Percentiles rank a stretch among this genome's conserved stretches.
These are phyloP conservation scores for Xylariomycetidae sp. DNA, from an alignment of 2,329 filamentous ascomycete species.

Conservation along the genomic window DNA sequence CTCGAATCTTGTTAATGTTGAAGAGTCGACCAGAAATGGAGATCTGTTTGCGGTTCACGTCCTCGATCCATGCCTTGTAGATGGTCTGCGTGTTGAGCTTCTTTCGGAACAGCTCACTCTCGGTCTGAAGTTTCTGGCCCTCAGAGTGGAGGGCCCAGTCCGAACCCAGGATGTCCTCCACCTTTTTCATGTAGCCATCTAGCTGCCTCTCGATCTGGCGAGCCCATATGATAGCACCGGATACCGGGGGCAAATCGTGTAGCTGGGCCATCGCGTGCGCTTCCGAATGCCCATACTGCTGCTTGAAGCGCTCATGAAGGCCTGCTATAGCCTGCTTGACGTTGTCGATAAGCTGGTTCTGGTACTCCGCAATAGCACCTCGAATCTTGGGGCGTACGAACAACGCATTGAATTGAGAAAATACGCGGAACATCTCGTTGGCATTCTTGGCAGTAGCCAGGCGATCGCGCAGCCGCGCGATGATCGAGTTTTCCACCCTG, in stretches of 20 bases:
- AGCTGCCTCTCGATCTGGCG: constrained; percentile 95
- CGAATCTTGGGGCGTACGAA: constrained; percentile 99
- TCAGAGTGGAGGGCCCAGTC: constrained; percentile 95
- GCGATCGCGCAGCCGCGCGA: constrained; percentile 85
- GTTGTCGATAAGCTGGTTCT: constrained; percentile 95
- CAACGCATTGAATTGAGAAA: constrained; percentile 98
- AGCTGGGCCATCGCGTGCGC: constrained; percentile 97
- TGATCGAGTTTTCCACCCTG: constrained; percentile 97
- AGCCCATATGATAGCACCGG: constrained; percentile 96
- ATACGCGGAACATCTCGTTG: constrained; percentile 99
- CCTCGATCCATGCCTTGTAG: constrained; percentile 91
- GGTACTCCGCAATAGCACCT: constrained; percentile 95
- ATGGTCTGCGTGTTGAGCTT: constrained; percentile 93
- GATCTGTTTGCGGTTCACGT: constrained; percentile 83
- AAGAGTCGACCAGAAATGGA: constrained; percentile 91
- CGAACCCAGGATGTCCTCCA: constrained; percentile 93
- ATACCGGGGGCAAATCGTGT: constrained; percentile 90
- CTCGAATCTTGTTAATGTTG: constrained; percentile 79
- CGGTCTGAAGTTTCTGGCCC: constrained; percentile 86
- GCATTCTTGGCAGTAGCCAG: constrained; percentile 94
- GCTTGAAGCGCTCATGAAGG: constrained; percentile 95
- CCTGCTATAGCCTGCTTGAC: constrained; percentile 94
- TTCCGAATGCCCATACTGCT: constrained; percentile 97
- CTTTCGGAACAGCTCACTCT: constrained; percentile 90
- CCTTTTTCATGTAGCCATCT: constrained; percentile 95